Base-by-base conservation (phyloP, 1,284 basidiomycete genomes). In the Fomes fomentarius region DNA sequence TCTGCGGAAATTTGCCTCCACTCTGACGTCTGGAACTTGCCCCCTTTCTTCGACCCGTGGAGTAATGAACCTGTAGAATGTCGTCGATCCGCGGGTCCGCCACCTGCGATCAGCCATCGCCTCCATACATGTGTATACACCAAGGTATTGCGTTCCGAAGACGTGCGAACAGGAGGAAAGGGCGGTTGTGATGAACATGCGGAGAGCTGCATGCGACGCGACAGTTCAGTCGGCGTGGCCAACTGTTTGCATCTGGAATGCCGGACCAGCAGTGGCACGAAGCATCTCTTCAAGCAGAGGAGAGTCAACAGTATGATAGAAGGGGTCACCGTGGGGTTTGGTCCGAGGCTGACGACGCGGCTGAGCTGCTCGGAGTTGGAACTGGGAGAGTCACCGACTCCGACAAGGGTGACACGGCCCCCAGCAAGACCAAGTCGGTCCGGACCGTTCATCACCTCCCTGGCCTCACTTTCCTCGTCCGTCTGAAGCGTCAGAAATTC, bases 301-400 rank as follows among this genome's bases (percentile, higher is more conserved):
- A n/a, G n/a, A n/a, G n/a, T n/a, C n/a, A n/a, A n/a, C n/a, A n/a
- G n/a, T n/a, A n/a, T n/a, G n/a, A n/a, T n/a, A n/a, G n/a, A n/a
- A n/a, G n/a, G n/a, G n/a, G n/a, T n/a, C n/a, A n/a, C n/a, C n/a
- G n/a, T n/a, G n/a, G n/a, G n/a, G n/a, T n/a, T n/a, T n/a, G n/a
- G 7, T 30, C 28, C 28, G 28, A 30, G 28, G 7, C 11, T 24
- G 12, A 26, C 12, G 14, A 12, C 28, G 41, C 25, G 26, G 24
- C 25, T 17, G 28, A 12, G 19, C 10, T 24, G 34, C 37, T 41
- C 47, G 47, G 47, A 49, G 47, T 40, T 49, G 38, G 39, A 49
- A 49, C 9, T 41, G 47, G 37, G 38, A 39, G 47, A 49, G 47
- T 49, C 35, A 12, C 24, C 12, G 28, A 12, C 28, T 30, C 28